phyloP scores from a whole-genome alignment of 805 yeast species.

The Nakazawaea wyomingensis region DNA sequence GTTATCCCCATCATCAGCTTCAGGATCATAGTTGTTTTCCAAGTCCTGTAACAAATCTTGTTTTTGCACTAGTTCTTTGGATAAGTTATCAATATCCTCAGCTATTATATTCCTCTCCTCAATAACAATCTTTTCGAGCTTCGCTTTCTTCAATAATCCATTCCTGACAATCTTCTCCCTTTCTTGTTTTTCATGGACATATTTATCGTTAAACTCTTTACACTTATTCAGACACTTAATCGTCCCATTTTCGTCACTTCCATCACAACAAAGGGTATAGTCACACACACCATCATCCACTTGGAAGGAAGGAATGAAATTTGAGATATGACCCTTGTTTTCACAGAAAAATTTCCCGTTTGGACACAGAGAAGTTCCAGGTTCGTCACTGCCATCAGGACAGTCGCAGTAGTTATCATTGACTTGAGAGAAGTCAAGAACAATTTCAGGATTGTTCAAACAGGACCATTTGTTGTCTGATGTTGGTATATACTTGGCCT shows the following conservation, averaged over 20 bases:
- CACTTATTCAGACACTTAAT: slow-evolving; percentile 55
- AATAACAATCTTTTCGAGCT: slow-evolving; percentile 25
- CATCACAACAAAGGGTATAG: slow-evolving; percentile 86
- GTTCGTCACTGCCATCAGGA: slow-evolving; percentile 97
- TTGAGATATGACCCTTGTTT: slow-evolving; percentile 65
- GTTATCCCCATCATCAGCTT: slow-evolving; percentile 14
- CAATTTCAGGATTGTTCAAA: slow-evolving; percentile 59
- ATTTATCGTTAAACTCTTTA: slow-evolving; percentile 39
- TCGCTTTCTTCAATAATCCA: slow-evolving; percentile 32
- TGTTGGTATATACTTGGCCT: slow-evolving; percentile 46
- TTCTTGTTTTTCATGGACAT: slow-evolving; percentile 21
- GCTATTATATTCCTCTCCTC: slow-evolving; percentile 16
- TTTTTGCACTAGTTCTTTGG: slow-evolving; percentile 26
- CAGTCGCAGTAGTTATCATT: slow-evolving; percentile 94
- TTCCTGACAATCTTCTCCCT: slow-evolving; percentile 17
- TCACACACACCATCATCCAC: slow-evolving; percentile 94
- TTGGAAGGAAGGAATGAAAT: slow-evolving; percentile 56
- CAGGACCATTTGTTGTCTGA: slow-evolving; percentile 61
- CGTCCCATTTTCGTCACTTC: slow-evolving; percentile 67
- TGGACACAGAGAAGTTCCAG: slow-evolving; percentile 85
- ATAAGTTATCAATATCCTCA: slow-evolving; percentile 20
- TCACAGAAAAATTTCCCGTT: slow-evolving; percentile 60
- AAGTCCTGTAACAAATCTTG: slow-evolving; percentile 21
- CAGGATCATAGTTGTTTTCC: slow-evolving; percentile 21
- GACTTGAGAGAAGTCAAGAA: slow-evolving; percentile 53